Evolutionary conservation across 2,329 filamentous ascomycete species (phyloP).

Genomic region (Penicillium hordei): DNA sequence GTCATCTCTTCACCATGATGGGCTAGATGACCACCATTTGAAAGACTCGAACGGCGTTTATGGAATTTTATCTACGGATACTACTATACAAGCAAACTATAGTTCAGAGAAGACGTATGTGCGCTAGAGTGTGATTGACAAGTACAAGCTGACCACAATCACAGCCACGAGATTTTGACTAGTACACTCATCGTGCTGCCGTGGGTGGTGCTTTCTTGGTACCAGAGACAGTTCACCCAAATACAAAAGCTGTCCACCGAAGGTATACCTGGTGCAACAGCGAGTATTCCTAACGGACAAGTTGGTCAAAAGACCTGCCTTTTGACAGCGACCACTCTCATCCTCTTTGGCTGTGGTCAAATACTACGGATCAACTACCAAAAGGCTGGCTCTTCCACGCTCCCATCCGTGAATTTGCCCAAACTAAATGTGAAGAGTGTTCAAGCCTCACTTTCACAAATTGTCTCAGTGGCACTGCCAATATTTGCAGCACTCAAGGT

Average conservation of each 20-base stretch:
- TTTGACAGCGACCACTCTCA: conserved; percentile 34
- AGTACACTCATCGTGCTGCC: conserved; percentile 46
- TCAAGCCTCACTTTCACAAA: conserved; percentile 32
- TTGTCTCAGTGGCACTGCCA: conserved; percentile 51
- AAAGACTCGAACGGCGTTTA: neutral
- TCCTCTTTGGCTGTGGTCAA: conserved; percentile 33
- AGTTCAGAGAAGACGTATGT: conserved; percentile 18
- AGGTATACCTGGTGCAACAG: conserved; percentile 9
- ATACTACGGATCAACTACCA: conserved; percentile 20
- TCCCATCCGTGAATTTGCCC: conserved; percentile 18
- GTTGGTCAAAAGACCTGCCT: conserved; percentile 25
- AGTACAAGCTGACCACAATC: conserved; percentile 21
- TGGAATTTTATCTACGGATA: neutral
- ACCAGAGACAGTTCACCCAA: conserved; percentile 29
- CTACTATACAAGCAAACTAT: neutral
- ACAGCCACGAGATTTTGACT: conserved; percentile 50
- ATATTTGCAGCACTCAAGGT: conserved; percentile 58
- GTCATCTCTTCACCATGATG: conserved; percentile 18
- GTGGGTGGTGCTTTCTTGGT: conserved; percentile 42
- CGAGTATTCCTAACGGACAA: conserved; percentile 14
- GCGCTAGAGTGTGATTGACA: neutral
- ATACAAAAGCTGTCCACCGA: conserved; percentile 1
- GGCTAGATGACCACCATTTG: neutral
- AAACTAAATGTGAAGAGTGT: conserved; percentile 16
- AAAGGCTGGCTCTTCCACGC: conserved; percentile 3